Base-by-base conservation (phyloP, 495 filamentous ascomycete species). In the Rostrohypoxylon terebratum region DNA sequence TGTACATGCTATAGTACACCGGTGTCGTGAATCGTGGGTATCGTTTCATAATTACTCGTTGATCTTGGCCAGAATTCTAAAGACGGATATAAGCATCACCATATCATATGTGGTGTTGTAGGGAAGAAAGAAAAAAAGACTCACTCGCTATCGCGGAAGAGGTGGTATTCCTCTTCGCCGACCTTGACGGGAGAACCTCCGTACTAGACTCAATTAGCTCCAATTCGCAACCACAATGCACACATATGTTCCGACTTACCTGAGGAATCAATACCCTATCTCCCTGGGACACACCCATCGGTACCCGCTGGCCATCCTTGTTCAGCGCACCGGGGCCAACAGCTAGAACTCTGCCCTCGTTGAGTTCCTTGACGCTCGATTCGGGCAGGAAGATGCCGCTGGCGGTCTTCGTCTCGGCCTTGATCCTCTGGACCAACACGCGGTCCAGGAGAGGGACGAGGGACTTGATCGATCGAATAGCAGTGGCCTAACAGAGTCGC, bases 91-190 rank as follows among this genome's bases (percentile, higher is more conserved):
- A 1, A 69, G 65, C 11, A 63, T 42, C 0, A 3, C 14, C 14
- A n/a, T 14, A 0, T 42, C 28, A n/a, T 9, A 38, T 38, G 5
- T 44, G 14, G 14, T 2, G 20, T 10, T 11, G 8, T 5, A 31
- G 14, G 20, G 6, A 59, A 21, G 18, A n/a, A 18, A 25, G 5
- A 38, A 5, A 18, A 60, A 48, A 59, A 38, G 53, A 89, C 92
- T 79, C 90, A 98, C 96, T 99, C 96, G 83, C 93, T 90, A 82
- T 99, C 96, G 74, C 95, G 87, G 90, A 96, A 99, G 63, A 99
- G 91, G 68, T 91, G 90, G 84, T 89, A 98, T 86, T 98, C 96
- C 70, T 98, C 93, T 71, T 98, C 94, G 69, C 95, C 95, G 74
- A 98, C 93, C 89, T 98, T 98, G 81, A 99, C 88, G 60, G 96